Evolutionary conservation across 108 stramenopile species (phyloP), one percentile per base, ranked within the genome.

Genomic region (Stephanodiscus minutulus): DNA sequence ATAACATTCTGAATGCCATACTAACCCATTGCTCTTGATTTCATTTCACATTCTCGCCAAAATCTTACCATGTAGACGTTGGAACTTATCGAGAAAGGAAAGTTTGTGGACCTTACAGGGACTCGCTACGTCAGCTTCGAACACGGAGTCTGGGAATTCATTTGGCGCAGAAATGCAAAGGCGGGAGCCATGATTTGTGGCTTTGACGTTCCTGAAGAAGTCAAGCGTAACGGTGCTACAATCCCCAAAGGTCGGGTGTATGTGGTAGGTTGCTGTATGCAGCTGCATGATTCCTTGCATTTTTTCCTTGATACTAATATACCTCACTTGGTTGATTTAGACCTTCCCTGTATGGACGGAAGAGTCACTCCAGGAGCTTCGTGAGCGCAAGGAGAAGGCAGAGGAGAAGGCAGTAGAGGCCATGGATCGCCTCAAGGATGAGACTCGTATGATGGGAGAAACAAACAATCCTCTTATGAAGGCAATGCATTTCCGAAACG

Each of bases 81-180:
- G 49, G 58, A 74, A 47, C 47, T 87, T 1, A 61, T 80, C 13
- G 66, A 82, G 12, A 39, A 72, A 20, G 86, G 85, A 3, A 64
- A 58, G 9, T 86, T 74, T 58, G 58, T 87, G 5, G 79, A 79
- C 35, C 58, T 85, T 35, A 41, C 48, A 0, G 89, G 89, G 18
- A 58, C 61, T 7, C 28, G 80, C 8, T 24, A 3, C 21, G 82
- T 85, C 60, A 60, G 68, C 27, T 44, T 83, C 7, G 47, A 72
- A n/a, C 63, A 87, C 35, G 83, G 83, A 15, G 84, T 73, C 28
- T 90, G 87, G 87, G 89, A 90, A 60, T 74, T 90, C 25, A 63
- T 86, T 36, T 90, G 89, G 89, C 69, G 80, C 25, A 48, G 83
- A 10, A 76, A 81, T 75, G 70, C 69, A 8, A 65, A 76, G 6